A percentile compares a stretch with the other conserved stretches of the same genome.
phyloP scores from a whole-genome alignment of 129 eudicot species.

The Lonicera japonica region DNA sequence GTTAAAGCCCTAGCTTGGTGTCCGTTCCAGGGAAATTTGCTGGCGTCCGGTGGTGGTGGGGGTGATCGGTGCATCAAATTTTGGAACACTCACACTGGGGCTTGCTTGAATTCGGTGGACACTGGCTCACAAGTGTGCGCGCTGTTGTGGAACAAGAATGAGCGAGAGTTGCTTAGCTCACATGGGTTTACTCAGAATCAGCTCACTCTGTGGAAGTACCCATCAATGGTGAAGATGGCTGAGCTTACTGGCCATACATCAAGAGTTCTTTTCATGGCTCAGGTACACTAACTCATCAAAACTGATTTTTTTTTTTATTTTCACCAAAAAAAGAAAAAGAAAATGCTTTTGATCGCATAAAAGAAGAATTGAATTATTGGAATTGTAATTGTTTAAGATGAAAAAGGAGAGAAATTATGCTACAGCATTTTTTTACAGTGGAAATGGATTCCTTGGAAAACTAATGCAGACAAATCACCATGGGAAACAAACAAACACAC shows the following conservation, averaged over 20 bases:
- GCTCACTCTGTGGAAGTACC: conserved; percentile 90
- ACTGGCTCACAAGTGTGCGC: conserved; percentile 91
- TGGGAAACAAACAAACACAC: too few species aligned
- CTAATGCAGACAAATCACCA: too few species aligned
- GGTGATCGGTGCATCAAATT: conserved; percentile 79
- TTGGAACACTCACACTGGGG: conserved; percentile 94
- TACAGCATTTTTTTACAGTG: too few species aligned
- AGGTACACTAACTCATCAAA: conserved; percentile 25
- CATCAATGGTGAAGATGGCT: conserved; percentile 88
- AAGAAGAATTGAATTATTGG: too few species aligned
- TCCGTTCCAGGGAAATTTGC: conserved; percentile 72
- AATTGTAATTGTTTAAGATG: too few species aligned
- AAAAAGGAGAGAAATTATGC: too few species aligned
- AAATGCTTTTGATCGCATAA: too few species aligned
- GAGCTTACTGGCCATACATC: conserved; percentile 95
- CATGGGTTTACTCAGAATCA: conserved; percentile 93
- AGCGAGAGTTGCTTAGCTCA: conserved; percentile 80
- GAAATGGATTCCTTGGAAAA: too few species aligned
- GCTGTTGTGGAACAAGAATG: conserved; percentile 80
- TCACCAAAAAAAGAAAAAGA: too few species aligned
- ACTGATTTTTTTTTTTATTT: too few species aligned
- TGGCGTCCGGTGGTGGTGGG: conserved; percentile 94
- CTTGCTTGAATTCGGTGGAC: conserved; percentile 82
- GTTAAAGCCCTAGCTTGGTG: conserved; percentile 98
- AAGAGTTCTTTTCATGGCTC: conserved; percentile 82